Evolutionary conservation across 1,284 basidiomycete genomes (phyloP).

Genomic region (Amylostereum areolatum): DNA sequence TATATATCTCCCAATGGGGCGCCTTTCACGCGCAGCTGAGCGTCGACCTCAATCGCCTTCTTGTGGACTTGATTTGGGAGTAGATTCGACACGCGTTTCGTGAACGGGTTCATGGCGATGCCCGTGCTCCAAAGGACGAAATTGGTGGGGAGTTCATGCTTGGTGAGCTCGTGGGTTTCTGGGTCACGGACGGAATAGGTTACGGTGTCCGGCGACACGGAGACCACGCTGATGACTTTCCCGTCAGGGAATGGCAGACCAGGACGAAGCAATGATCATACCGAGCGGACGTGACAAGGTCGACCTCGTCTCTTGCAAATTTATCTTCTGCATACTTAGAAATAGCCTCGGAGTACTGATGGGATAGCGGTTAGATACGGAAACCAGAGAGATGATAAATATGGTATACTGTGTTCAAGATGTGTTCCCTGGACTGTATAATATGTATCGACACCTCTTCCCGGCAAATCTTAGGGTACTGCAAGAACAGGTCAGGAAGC

Average conservation of each 20-base stretch:
- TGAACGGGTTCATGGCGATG: constrained; percentile 98
- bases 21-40: constrained; percentile 91
- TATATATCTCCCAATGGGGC: constrained; percentile 90
- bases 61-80: constrained; percentile 96
- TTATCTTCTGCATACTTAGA: constrained; percentile 90
- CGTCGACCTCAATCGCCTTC: constrained; percentile 83
- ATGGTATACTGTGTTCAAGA: constrained; percentile 73
- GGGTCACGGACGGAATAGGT: constrained; percentile 66
- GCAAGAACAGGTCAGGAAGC: not conserved
- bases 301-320: constrained; percentile 79
- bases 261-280: constrained; percentile 19
- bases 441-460: constrained; percentile 87
- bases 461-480: constrained; percentile 92
- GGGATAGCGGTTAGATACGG: constrained; percentile 1
- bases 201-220: constrained; percentile 70
- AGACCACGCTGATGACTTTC: constrained; percentile 41
- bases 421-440: constrained; percentile 93
- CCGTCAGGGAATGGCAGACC: constrained; percentile 1
- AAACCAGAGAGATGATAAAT: constrained; percentile 1
- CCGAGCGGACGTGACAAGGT: constrained; percentile 82
- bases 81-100: constrained; percentile 72
- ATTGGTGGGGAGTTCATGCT: constrained; percentile 75
- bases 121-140: constrained; percentile 98
- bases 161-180: constrained; percentile 52
- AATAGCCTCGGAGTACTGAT: constrained; percentile 90